These are phyloP conservation scores for Debaryomyces subglobosus DNA, from an alignment of 1,139 yeast genomes.

Conservation along the genomic window DNA sequence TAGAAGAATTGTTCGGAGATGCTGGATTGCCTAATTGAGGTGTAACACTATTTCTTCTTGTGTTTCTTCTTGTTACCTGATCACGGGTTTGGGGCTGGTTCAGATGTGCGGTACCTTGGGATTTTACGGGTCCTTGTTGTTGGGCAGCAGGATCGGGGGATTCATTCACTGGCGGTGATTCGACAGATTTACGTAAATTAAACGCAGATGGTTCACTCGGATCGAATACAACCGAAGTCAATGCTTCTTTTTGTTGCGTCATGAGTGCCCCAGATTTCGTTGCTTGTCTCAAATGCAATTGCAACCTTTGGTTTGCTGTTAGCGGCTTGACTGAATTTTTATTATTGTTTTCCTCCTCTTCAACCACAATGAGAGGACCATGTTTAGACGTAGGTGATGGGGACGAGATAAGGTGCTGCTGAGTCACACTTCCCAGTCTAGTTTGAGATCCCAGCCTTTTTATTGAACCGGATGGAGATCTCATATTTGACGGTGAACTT, in stretches of 20 bases:
- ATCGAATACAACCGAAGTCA: slow-evolving; percentile 44
- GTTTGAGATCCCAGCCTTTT: slow-evolving; percentile 4
- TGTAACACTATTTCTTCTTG: slow-evolving; percentile 33
- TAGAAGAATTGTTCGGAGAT: slow-evolving; percentile 14
- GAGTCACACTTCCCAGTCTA: not conserved
- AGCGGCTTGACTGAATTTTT: slow-evolving; percentile 18
- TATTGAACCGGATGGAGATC: slow-evolving; percentile 13
- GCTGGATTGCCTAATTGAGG: slow-evolving; percentile 15
- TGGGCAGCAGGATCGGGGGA: slow-evolving; percentile 10
- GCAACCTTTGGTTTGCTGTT: slow-evolving; percentile 46
- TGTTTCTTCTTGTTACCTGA: slow-evolving; percentile 37
- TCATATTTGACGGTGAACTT: slow-evolving; percentile 10
- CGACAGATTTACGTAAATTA: slow-evolving; percentile 12
- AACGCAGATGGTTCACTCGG: slow-evolving; percentile 41
- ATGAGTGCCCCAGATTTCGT: slow-evolving; percentile 42
- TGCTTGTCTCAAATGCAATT: slow-evolving; percentile 43
- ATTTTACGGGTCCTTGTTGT: slow-evolving; percentile 5
- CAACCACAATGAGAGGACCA: slow-evolving; percentile 24
- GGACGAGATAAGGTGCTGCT: slow-evolving; percentile 8
- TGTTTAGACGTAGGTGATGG: slow-evolving; percentile 17
- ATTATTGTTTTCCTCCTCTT: slow-evolving; percentile 21
- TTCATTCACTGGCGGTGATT: slow-evolving; percentile 5
- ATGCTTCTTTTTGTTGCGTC: slow-evolving; percentile 42
- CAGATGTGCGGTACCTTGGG: not conserved
- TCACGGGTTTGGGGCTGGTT: slow-evolving; percentile 24